Evolutionary conservation across 768 basidiomycete species (phyloP).

Genomic region (Trametes cubensis): DNA sequence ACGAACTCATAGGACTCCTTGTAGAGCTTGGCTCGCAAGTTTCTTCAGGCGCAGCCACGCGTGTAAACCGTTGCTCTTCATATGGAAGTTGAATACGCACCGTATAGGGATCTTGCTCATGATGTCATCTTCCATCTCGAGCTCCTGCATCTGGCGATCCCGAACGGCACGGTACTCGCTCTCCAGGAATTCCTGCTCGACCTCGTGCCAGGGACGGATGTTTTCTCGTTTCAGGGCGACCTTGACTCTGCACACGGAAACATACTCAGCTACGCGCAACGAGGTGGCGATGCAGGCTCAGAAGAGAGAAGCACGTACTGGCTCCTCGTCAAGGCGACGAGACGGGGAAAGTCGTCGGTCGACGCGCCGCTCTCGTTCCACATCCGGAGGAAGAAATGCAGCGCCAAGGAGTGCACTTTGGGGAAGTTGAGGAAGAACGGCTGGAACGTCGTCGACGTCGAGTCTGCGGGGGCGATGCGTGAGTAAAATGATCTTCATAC

Average conservation of each 20-base stretch:
- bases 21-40: conserved; percentile 81
- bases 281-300: neutral
- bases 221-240: conserved; percentile 76
- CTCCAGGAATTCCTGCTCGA: conserved; percentile 79
- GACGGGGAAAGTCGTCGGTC: conserved; percentile 72
- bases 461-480: conserved; percentile 47
- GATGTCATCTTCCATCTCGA: conserved; percentile 87
- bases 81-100: conserved; percentile 44
- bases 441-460: conserved; percentile 79
- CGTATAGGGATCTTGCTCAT: conserved; percentile 83
- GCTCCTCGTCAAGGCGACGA: conserved; percentile 77
- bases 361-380: conserved; percentile 88
- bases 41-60: conserved; percentile 47
- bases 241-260: conserved; percentile 57
- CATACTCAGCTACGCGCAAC: neutral
- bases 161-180: conserved; percentile 85
- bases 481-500: neutral
- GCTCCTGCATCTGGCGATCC: conserved; percentile 87
- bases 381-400: conserved; percentile 88
- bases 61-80: neutral
- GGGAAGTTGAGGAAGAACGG: conserved; percentile 88
- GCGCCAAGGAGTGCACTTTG: conserved; percentile 78
- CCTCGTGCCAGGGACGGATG: conserved; percentile 77
- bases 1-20: conserved; percentile 92
- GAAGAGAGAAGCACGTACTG: conserved; percentile 51